Conservation (phyloP, 768 basidiomycete species). For the Pholiota molesta region DNA sequence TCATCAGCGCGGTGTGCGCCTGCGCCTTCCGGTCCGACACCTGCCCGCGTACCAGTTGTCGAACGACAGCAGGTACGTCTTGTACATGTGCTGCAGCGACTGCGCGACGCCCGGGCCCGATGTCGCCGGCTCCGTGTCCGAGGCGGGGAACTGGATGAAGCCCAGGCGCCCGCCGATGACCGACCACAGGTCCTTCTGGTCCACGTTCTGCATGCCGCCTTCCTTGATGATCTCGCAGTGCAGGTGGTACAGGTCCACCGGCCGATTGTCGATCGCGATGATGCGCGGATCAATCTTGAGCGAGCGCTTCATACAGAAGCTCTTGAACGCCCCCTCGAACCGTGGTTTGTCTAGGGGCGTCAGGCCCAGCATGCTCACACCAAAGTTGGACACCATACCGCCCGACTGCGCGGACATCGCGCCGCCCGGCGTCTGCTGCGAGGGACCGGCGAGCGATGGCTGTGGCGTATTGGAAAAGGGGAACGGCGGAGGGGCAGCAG, state of each 20-base stretch:
- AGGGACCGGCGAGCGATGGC: slow-evolving; percentile 14
- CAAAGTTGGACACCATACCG: slow-evolving; percentile 3
- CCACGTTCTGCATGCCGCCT: slow-evolving; percentile 46
- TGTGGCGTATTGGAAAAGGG: slow-evolving; percentile 17
- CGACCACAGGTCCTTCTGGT: slow-evolving; percentile 60
- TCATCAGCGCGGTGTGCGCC: slow-evolving; percentile 2
- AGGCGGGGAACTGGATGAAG: slow-evolving; percentile 65
- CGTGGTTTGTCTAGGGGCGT: slow-evolving; percentile 41
- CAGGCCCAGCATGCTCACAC: slow-evolving; percentile 11
- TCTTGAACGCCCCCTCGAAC: slow-evolving; percentile 56
- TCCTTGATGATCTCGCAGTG: slow-evolving; percentile 62
- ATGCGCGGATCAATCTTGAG: slow-evolving; percentile 43
- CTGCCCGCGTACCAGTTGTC: slow-evolving; percentile 56
- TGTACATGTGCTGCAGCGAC: slow-evolving; percentile 63
- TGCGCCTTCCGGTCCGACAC: slow-evolving; percentile 32
- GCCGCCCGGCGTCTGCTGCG: slow-evolving; percentile 15
- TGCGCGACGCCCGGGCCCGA: slow-evolving; percentile 64
- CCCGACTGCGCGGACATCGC: slow-evolving; percentile 7
- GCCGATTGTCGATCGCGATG: slow-evolving; percentile 52
- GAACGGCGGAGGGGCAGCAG: slow-evolving; percentile 15
- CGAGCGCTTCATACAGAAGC: slow-evolving; percentile 45
- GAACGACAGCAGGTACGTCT: slow-evolving; percentile 56
- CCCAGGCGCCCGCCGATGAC: slow-evolving; percentile 71
- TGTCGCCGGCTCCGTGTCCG: slow-evolving; percentile 60
- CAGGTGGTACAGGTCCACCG: slow-evolving; percentile 61